Base-by-base conservation (phyloP, 768 basidiomycete genomes). In the Lentinula aciculospora region DNA sequence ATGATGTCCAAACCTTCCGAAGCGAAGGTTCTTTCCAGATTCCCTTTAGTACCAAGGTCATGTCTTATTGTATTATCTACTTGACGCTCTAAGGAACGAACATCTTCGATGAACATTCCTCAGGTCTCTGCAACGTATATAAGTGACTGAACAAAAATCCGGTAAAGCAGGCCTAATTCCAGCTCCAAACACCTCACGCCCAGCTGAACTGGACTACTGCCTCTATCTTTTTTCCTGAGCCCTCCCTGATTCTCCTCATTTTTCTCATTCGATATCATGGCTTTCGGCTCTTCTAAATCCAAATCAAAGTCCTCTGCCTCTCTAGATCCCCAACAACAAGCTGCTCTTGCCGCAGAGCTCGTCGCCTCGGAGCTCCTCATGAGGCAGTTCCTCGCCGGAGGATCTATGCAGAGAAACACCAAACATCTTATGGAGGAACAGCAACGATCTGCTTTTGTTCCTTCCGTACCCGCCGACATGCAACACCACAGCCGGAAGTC, bases 241-340 rank as follows among this genome's bases (percentile, higher is more conserved):
- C 29, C 27, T 47, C 4, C 46, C 27, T n/a, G 27, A 28, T 29
- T 17, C 15, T 47, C 46, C 29, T 47, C 46, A 17, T 29, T n/a
- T 8, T 19, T 12, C 44, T 4, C 28, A 12, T 27, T 44, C 17
- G 46, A 21, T 8, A 53, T 37, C 12, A 53, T 53, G 51, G 32
- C 51, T 37, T 53, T 53, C 32, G 51, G 51, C 42, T 44, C 42
- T 25, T 53, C 49, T 23, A 50, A 31, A 28, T 50, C 51, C 2
- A 53, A 53, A 53, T 53, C 51, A 3, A 53, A 39, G 23, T 39
- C 51, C 15, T 25, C 51, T 25, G 23, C 45, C 45, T 28, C 34
- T 19, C 51, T 36, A 37, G 32, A 31, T 32, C 49, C 51, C 3
- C 51, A 36, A 13, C 32, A 36, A 25, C 32, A 53, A 25, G 34